Evolutionary conservation across 2,329 filamentous ascomycete genomes (phyloP).

Genomic region (Curvularia verruculosa): DNA sequence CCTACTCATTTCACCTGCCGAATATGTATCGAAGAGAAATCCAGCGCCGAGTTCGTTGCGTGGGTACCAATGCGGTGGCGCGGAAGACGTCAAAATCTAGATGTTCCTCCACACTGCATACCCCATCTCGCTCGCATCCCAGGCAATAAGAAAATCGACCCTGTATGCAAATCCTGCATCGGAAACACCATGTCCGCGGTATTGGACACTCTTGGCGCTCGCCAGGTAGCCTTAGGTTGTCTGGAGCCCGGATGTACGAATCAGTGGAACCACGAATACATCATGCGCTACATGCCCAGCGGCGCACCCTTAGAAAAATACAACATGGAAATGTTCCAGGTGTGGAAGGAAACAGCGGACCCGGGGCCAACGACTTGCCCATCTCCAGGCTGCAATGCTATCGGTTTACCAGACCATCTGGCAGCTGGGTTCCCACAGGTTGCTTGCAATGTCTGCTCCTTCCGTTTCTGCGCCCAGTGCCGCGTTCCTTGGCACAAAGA

Average conservation of each 20-base stretch:
- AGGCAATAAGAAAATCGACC: slow-evolving; percentile 23
- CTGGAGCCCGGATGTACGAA: slow-evolving; percentile 30
- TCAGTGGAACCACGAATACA: slow-evolving; percentile 25
- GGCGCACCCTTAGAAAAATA: slow-evolving; percentile 27
- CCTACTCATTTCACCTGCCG: slow-evolving; percentile 34
- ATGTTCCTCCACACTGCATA: slow-evolving; percentile 31
- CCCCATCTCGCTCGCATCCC: slow-evolving; percentile 32
- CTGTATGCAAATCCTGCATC: slow-evolving; percentile 39
- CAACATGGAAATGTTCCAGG: slow-evolving; percentile 33
- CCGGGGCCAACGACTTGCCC: slow-evolving; percentile 24
- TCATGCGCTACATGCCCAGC: slow-evolving; percentile 30
- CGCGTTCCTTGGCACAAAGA: slow-evolving; percentile 32
- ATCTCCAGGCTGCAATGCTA: slow-evolving; percentile 17
- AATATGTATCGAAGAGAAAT: slow-evolving; percentile 29
- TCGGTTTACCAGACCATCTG: slow-evolving; percentile 22
- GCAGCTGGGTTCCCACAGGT: slow-evolving; percentile 37
- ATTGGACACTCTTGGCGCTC: slow-evolving; percentile 31
- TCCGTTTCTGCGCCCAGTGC: slow-evolving; percentile 32
- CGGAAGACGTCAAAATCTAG: neutral
- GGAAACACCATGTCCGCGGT: slow-evolving; percentile 28
- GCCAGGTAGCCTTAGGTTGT: slow-evolving; percentile 27
- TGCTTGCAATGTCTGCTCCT: slow-evolving; percentile 25
- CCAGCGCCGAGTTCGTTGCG: slow-evolving; percentile 23
- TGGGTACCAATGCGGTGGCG: slow-evolving; percentile 22
- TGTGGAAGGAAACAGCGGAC: slow-evolving; percentile 24